Base-by-base conservation (phyloP, 352 stramenopile species). In the Hyaloperonospora brassicae region DNA sequence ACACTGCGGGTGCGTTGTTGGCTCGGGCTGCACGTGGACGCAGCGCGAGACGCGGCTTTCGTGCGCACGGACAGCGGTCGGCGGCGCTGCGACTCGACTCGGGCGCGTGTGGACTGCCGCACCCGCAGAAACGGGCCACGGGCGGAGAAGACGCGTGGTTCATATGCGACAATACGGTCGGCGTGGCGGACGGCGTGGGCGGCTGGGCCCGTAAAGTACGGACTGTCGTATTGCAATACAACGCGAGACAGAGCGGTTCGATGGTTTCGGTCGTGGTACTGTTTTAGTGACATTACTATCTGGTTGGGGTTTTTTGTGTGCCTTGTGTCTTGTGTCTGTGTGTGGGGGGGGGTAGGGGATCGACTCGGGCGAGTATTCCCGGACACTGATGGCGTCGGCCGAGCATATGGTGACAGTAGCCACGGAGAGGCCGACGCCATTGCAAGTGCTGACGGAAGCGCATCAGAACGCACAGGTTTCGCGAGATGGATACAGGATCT, bases 141-240 rank as follows among this genome's bases (percentile, higher is more conserved):
- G 81, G 81, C 35, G 86, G 86, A 23, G 86, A 95, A 46, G 86
- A 95, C 54, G 82, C 84, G 47, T 90, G 77, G 70, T 95, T 95
- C 54, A 77, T 93, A 25, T 72, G 70, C 43, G 70, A 66, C 24
- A 80, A 85, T 47, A 85, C 78, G 5, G 72, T 95, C 7, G 86
- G 84, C 58, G 84, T 95, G 13, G 84, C 84, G 21, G 86, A 95
- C 57, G 86, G 86, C 41, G 86, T 95, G 9, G 86, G 86, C 10
- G 84, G 84, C 34, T 95, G 86, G 86, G 82, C 76, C 21, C 77
- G 79, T 54, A 92, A 92, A 72, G 83, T 89, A 40, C 23, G 27
- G 27, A 8, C 17, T 17, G 17, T 17, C 4, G 27, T 34, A 34
- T 34, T 34, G 27, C 27, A 34, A 34, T 34, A 34, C 27, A 34